Base-by-base conservation (phyloP, 1,284 basidiomycete species). In the Farysia itapuensis region DNA sequence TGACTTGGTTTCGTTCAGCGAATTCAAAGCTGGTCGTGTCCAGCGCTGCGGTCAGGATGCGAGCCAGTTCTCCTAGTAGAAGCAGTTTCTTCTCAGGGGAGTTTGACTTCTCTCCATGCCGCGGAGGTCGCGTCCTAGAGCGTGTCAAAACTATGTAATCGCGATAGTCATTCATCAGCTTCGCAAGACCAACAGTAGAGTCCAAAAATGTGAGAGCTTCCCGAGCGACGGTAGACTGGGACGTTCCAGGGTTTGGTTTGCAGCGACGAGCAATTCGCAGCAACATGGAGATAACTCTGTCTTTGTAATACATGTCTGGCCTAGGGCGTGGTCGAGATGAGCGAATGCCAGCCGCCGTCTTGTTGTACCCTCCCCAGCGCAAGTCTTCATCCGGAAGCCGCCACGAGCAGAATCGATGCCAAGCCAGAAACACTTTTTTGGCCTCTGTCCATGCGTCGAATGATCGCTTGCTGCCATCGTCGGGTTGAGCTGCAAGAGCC, bases 391-490 rank as follows among this genome's bases (percentile, higher is more conserved):
- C 26, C 9, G 26, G n/a, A n/a, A 28, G 26, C 11, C 26, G 26
- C n/a, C 11, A 11, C 11, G 11, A 11, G 8, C 19, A 12, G 8
- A 8, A 35, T 15, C 11, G 6, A 23, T 21, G 18, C 42, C 39
- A 53, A n/a, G 49, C 39, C 14, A 21, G 16, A 15, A 53, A 39
- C 4, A 60, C 33, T 6, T 28, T 14, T 23, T 46, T 53, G 9
- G 50, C 39, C 29, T 53, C 57, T 3, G 36, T 14, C 57, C 57
- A 60, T 4, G 39, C 35, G 16, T 60, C 46, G 33, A 45, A 50
- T 3, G 14, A 32, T 23, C 7, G 31, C 14, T 25, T 12, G 19
- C 26, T 23, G 5, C 14, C 24, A 7, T 28, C 26, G 11, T n/a
- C 11, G 11, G 26, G 9, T 9, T 28, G 9, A n/a, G 26, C 26